Base-by-base conservation (phyloP, 495 filamentous ascomycete species). In the Chaetomium fimeti region DNA sequence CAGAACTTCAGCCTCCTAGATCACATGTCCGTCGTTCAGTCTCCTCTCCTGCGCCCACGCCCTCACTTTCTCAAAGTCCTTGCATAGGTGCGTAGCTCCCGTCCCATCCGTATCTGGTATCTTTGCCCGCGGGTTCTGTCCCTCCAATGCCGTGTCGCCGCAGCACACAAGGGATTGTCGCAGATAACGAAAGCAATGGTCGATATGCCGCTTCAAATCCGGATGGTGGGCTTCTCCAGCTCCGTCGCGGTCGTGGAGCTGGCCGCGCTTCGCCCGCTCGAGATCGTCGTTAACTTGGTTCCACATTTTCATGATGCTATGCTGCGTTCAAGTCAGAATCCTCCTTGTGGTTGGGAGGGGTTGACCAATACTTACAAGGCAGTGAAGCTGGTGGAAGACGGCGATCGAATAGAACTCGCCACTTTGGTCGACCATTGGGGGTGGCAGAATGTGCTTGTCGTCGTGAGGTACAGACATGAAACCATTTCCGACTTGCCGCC, bases 141-240 rank as follows among this genome's bases (percentile, higher is more conserved):
- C 64, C n/a, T 66, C 52, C 5, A 66, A 51, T 2, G 63, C 51
- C 16, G 63, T 65, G 49, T 66, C 57, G 20, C 40, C 58, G 42
- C 63, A 62, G 57, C 63, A 66, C 8, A 66, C 12, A 0, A 62
- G 2, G 5, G 58, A 24, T 2, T 62, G 51, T 7, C 58, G 58
- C 49, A 66, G 47, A 29, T 62, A 66, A 12, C 58, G 63, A 58
- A 66, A 56, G 58, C 63, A 66, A 42, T 66, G 63, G 63, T 62
- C 58, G 16, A 43, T 18, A 51, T 55, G 36, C 13, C 15, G 38
- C 16, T 38, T 18, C 12, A 5, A 11, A 15, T 28, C 36, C 0
- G 27, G 25, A 28, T 29, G 56, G 22, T 43, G 43, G 15, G 18
- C 11, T 1, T 52, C 15, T 12, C 24, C 29, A 36, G 56, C 16